Evolutionary conservation across 352 stramenopile species (phyloP), one percentile per base, ranked within the genome.

Genomic region (Phytophthora litchii): DNA sequence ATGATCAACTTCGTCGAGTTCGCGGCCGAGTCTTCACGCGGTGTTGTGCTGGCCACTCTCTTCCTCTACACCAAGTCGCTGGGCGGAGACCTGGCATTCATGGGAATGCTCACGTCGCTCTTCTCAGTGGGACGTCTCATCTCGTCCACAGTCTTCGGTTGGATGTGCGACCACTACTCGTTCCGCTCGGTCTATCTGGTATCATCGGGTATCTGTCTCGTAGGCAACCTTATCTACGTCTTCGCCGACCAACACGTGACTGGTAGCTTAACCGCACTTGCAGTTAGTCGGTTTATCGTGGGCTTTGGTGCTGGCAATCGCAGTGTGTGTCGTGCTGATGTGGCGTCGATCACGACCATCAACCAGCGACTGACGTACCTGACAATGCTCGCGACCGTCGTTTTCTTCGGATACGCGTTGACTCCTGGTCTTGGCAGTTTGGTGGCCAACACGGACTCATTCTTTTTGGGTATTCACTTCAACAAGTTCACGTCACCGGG

Each of bases 1-100:
- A 76, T 92, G 46, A 78, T 92, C 70, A 91, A 92, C 71, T 86
- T 92, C 54, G 60, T 92, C 46, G 80, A 92, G 52, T 89, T 92
- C 68, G 66, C 83, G 17, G 80, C 80, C 36, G 83, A 92, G 53
- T 89, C 78, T 1, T 85, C 83, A 8, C 76, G 83, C 10, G 83
- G 83, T 21, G 67, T 92, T 31, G 81, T 91, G 64, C 63, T 92
- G 43, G 64, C 83, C n/a, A 91, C 83, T 48, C 78, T 92, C 14
- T 92, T 88, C 67, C 73, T 92, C 13, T 92, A 92, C 68, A 87
- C 66, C 54, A 80, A 80, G 52, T 92, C 83, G 25, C 66, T 92
- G 16, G 83, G 83, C 36, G 83, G 83, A 16, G 69, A 86, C 17
- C 62, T 91, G 16, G 79, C 77, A 41, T 87, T 86, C 67, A 92